Base-by-base conservation (phyloP, 1,284 basidiomycete genomes). In the Pseudozyma sp. region DNA sequence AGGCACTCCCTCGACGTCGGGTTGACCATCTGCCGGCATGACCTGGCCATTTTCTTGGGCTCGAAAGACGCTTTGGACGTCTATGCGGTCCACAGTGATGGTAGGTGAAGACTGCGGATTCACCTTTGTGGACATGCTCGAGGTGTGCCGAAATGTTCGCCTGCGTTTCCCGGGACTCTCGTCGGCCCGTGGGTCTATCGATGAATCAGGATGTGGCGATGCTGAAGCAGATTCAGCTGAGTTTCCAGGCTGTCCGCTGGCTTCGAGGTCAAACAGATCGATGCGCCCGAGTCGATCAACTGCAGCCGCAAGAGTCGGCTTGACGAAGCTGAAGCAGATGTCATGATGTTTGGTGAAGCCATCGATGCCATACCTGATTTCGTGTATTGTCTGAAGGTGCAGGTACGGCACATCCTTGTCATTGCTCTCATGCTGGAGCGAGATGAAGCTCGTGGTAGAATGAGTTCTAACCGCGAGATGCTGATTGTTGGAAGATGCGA, bases 241-340 rank as follows among this genome's bases (percentile, higher is more conserved):
- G 21, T 39, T 39, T 19, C 44, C 14, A 14, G 16, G 16, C 21
- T 31, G 31, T 3, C 50, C 19, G n/a, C 12, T 21, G 18, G 13
- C 19, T 43, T 21, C 9, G 19, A 65, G 36, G n/a, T 48, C 39
- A 18, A 44, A 47, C 0, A 65, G 5, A 11, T 60, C 55, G 31
- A 70, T 47, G 54, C 55, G 60, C 38, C 68, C 68, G 12, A 45
- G 42, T 5, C 62, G 45, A 44, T 70, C 62, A 11, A 70, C 62
- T 12, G 54, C 47, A 18, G 59, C 61, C 4, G 54, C 58, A 6
- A 61, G 18, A 1, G 13, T 9, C 12, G 53, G 31, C 14, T 21
- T 19, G 8, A 19, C 40, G 7, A 9, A 34, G n/a, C 62, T 50
- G 51, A 70, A 70, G 48, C 47, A 57, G 10, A 70, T 8, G 45